Base-by-base conservation (phyloP, 2,329 filamentous ascomycete species). In the Colletotrichum tropicale region DNA sequence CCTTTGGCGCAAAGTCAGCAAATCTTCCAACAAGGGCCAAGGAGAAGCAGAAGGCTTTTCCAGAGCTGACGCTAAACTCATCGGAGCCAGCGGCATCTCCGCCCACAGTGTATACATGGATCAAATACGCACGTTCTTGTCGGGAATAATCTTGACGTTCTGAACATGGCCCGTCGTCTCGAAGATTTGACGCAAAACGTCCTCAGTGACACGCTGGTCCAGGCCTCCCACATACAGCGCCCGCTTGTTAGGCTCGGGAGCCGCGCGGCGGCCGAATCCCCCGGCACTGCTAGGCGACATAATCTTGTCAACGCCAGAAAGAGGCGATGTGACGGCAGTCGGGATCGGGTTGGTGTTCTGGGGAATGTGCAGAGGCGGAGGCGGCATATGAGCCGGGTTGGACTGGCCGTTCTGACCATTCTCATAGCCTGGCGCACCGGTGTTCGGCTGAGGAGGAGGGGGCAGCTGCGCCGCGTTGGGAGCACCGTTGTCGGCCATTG, bases 71-170 rank as follows among this genome's bases (percentile, higher is more conserved):
- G 12, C 21, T 26, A 21, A 10, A 36, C 24, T 58, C 34, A 21
- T 26, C 26, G 30, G 34, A 66, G 60, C 61, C 30, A 36, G n/a
- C 24, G 13, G 32, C 55, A 52, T 48, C 24, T 28, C 16, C 16
- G 67, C 13, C 36, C n/a, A 26, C 26, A 28, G 16, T 34, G 6
- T 24, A 32, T 18, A 28, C 36, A 32, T 12, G 24, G 34, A 24
- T 34, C 30, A 36, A 24, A 15, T 77, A 92, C 95, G 91, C 88
- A 98, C 96, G 87, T 98, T 99, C 91, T 99, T 99, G 90, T 99
- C 97, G 68, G 97, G 97, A 84, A 99, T 99, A 83, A 99, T 98
- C 90, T 99, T 99, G 84, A 99, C 97, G 83, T 95, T 98, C 87
- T 98, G 94, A 78, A 99, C 97, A 87, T 99, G 97, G 73, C 97